A percentile compares a stretch with the other conserved stretches of the same genome.
These are phyloP conservation scores for Microcyclospora tardicrescens DNA, from an alignment of 2,329 filamentous ascomycete species.

Conservation along the genomic window DNA sequence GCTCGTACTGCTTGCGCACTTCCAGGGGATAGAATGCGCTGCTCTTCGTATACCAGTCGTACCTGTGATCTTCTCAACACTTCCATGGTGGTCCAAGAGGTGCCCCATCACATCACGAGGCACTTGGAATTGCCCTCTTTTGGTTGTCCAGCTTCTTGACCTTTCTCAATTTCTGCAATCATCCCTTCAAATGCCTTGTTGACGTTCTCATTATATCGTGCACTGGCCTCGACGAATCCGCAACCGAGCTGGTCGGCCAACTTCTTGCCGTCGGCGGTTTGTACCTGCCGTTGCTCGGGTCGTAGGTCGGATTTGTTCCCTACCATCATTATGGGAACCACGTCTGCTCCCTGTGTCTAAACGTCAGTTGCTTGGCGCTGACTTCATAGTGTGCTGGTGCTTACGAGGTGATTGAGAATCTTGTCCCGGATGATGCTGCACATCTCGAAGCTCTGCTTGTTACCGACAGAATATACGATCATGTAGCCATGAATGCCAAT, in stretches of 20 bases:
- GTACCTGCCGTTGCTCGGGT: constrained; percentile 85
- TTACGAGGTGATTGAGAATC: constrained; percentile 86
- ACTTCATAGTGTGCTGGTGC: constrained; percentile 14
- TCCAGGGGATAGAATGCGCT: too few relatives aligned
- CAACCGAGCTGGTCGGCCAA: constrained; percentile 79
- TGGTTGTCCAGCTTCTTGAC: constrained; percentile 72
- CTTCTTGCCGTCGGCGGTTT: constrained; percentile 69
- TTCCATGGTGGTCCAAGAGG: background rate
- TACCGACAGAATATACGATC: constrained; percentile 95
- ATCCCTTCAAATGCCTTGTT: constrained; percentile 84
- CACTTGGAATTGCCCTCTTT: constrained; percentile 72
- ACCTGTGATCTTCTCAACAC: too few relatives aligned
- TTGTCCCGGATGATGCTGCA: constrained; percentile 91
- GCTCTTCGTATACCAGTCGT: too few relatives aligned
- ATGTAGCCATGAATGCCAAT: constrained; percentile 99
- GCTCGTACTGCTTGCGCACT: too few relatives aligned
- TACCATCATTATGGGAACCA: constrained; percentile 85
- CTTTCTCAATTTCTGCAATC: constrained; percentile 86
- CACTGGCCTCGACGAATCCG: constrained; percentile 88
- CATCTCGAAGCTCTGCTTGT: constrained; percentile 93
- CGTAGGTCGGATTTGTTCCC: constrained; percentile 95
- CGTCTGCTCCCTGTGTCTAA: constrained; percentile 63
- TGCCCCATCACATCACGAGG: constrained; percentile 55
- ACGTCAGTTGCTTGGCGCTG: constrained; percentile 2
- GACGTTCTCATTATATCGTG: constrained; percentile 89